phyloP scores from a whole-genome alignment of 2,329 filamentous ascomycete species.

The Xylariaceae sp. region DNA sequence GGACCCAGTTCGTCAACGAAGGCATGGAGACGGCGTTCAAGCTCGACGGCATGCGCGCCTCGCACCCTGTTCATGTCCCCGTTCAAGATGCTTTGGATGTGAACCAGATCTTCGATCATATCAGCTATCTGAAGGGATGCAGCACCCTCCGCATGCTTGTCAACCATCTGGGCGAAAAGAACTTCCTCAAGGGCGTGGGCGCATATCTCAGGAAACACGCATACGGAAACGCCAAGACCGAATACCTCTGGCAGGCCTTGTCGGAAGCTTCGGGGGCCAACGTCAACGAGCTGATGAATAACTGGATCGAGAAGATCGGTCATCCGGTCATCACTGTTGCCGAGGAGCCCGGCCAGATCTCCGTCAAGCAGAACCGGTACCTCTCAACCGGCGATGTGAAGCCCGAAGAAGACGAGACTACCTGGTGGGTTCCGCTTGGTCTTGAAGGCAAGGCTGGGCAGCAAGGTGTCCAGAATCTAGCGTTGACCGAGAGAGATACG shows the following conservation, averaged over 20 bases:
- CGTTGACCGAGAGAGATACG: conserved; percentile 70
- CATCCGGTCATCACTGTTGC: conserved; percentile 84
- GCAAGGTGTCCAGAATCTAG: conserved; percentile 56
- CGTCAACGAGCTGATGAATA: conserved; percentile 80
- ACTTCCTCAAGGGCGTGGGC: conserved; percentile 84
- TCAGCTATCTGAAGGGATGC: conserved; percentile 94
- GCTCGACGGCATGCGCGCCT: conserved; percentile 83
- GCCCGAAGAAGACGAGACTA: conserved; percentile 82
- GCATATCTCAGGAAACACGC: conserved; percentile 84
- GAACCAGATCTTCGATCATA: conserved; percentile 96
- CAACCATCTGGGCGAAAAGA: conserved; percentile 78
- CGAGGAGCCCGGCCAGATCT: conserved; percentile 78
- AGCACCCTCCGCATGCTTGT: conserved; percentile 96
- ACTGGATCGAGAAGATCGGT: conserved; percentile 93
- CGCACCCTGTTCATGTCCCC: conserved; percentile 92
- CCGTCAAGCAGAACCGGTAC: conserved; percentile 81
- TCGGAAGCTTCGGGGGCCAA: conserved; percentile 83
- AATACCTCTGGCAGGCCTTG: conserved; percentile 84
- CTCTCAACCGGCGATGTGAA: conserved; percentile 86
- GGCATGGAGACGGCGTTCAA: conserved; percentile 87
- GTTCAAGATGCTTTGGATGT: conserved; percentile 91
- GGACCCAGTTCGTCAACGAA: conserved; percentile 96
- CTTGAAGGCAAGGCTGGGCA: conserved; percentile 69
- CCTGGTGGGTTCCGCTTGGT: conserved; percentile 92
- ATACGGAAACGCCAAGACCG: conserved; percentile 86